These are phyloP conservation scores for Bocquillonia castaneifolia DNA, from an alignment of 441 rosid genomes.

Conservation along the genomic window DNA sequence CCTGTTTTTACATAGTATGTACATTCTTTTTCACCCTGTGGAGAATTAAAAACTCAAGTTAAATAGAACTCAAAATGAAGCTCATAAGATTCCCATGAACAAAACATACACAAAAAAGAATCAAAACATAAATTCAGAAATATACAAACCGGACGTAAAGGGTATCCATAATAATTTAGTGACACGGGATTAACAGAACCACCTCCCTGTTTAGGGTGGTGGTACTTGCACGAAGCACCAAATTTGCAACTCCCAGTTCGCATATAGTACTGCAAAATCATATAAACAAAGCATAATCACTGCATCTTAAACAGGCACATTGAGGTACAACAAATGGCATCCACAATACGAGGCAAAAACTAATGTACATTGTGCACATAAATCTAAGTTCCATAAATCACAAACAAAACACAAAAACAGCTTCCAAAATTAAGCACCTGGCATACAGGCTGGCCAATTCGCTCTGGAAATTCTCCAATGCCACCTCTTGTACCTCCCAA, in stretches of 20 bases:
- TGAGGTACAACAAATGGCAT: constrained; percentile 6
- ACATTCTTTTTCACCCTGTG: constrained; percentile 77
- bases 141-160: constrained; percentile 79
- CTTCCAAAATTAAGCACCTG: constrained; percentile 46
- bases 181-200: constrained; percentile 50
- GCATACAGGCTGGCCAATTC: constrained; percentile 76
- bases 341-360: background rate
- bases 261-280: constrained; percentile 62
- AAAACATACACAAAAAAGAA: background rate
- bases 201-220: constrained; percentile 80
- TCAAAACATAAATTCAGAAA: constrained; percentile 9
- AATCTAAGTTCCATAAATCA: constrained; percentile 3
- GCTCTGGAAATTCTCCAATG: constrained; percentile 64
- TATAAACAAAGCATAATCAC: constrained; percentile 19
- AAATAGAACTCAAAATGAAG: too few species aligned
- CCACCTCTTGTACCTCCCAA: constrained; percentile 53
- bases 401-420: constrained; percentile 5
- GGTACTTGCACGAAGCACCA: constrained; percentile 88
- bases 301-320: background rate
- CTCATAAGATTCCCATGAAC: background rate
- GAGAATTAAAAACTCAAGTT: constrained; percentile 9
- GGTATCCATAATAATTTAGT: constrained; percentile 70
- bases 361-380: constrained; percentile 23
- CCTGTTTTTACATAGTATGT: constrained; percentile 89
- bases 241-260: constrained; percentile 81